Conservation (phyloP, 805 yeast genomes). For the Nadsonia fulvescens region DNA sequence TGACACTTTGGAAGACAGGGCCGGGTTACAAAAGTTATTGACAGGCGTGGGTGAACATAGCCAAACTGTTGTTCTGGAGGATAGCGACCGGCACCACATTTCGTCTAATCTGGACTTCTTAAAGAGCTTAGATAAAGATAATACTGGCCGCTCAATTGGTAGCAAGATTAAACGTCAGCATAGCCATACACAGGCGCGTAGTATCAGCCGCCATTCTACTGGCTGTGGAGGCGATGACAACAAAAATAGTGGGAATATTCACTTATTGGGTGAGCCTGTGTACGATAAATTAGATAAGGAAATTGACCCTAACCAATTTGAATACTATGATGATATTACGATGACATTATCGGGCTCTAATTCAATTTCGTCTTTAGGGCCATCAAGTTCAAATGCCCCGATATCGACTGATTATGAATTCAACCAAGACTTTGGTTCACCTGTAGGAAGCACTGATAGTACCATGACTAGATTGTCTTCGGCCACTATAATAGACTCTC, state of each 20-base stretch:
- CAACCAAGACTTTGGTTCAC: too few relatives aligned
- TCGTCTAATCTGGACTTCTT: slow-evolving; percentile 21
- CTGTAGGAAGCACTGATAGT: too few relatives aligned
- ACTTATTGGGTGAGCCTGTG: slow-evolving; percentile 1
- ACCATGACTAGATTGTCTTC: too few relatives aligned
- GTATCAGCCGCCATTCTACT: slow-evolving; percentile 2
- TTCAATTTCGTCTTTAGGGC: too few relatives aligned
- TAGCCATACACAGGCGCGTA: slow-evolving; percentile 1
- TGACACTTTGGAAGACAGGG: slow-evolving; percentile 9
- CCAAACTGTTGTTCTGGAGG: slow-evolving; percentile 18
- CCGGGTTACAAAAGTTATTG: slow-evolving; percentile 17
- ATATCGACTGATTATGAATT: too few relatives aligned
- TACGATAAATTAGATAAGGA: slow-evolving; percentile 2
- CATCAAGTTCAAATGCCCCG: too few relatives aligned
- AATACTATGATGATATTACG: too few relatives aligned
- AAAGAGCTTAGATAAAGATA: slow-evolving; percentile 15
- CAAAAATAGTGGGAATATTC: slow-evolving; percentile 1
- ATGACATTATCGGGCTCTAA: too few relatives aligned
- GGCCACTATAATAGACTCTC: too few relatives aligned
- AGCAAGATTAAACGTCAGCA: slow-evolving; percentile 4
- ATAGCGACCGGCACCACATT: slow-evolving; percentile 13
- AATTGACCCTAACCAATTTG: too few relatives aligned
- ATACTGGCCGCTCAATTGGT: slow-evolving; percentile 7
- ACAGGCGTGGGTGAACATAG: slow-evolving; percentile 18
- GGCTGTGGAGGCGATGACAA: slow-evolving; percentile 3